A percentile compares a stretch with the other conserved stretches of the same genome.
Conservation (phyloP, 2,329 filamentous ascomycete species). For the Saccharata proteae region DNA sequence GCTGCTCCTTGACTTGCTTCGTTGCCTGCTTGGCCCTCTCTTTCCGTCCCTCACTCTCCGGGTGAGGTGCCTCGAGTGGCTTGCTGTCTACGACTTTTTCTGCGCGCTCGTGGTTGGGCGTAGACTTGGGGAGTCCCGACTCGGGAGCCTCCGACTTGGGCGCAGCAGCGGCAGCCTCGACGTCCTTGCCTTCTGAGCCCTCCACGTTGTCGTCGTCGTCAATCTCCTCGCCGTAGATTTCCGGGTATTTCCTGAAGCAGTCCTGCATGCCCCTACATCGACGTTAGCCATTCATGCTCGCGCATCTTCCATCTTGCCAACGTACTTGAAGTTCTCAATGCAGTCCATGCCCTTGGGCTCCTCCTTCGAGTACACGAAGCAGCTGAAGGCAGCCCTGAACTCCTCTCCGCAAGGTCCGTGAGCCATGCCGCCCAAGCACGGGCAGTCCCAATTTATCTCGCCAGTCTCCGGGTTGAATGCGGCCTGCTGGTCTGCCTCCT, state of each 20-base stretch:
- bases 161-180: not conserved
- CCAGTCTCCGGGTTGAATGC: constrained; percentile 98
- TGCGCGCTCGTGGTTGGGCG: constrained; percentile 3
- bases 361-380: constrained; percentile 89
- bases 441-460: constrained; percentile 99
- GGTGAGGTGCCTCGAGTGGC: constrained; percentile 9
- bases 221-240: constrained; percentile 82
- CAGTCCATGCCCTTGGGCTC: constrained; percentile 97
- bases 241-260: constrained; percentile 87
- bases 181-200: constrained; percentile 3
- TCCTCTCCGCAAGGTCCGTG: constrained; percentile 90
- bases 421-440: constrained; percentile 94
- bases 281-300: not conserved
- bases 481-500: constrained; percentile 74
- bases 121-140: constrained; percentile 1
- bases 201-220: constrained; percentile 50
- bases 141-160: not conserved
- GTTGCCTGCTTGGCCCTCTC: constrained; percentile 17
- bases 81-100: constrained; percentile 13
- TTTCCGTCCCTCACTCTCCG: constrained; percentile 13
- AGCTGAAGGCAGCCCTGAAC: constrained; percentile 93
- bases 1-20: constrained; percentile 18
- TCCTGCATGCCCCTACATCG: constrained; percentile 76
- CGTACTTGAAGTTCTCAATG: constrained; percentile 93
- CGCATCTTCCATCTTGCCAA: constrained; percentile 14